Percentiles rank a stretch among this genome's conserved stretches.
Evolutionary conservation across 2,329 filamentous ascomycete genomes (phyloP).

Genomic region (Microcera coccophila): DNA sequence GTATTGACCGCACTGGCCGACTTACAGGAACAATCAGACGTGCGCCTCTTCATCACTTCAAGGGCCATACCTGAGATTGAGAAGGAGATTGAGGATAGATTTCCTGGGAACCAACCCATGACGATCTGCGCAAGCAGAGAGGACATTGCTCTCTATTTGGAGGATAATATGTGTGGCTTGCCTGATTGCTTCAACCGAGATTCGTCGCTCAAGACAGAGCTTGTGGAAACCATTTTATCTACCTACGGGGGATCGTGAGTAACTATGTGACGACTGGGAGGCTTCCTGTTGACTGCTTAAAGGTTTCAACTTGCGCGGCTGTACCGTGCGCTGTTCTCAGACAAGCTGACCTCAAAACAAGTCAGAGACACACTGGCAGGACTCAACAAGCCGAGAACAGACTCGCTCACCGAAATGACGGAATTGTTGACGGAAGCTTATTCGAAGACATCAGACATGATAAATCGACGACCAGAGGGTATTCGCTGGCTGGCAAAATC

Average conservation of each 20-base stretch:
- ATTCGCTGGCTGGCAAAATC: slow-evolving; percentile 39
- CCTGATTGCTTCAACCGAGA: slow-evolving; percentile 1
- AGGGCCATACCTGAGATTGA: slow-evolving; percentile 2
- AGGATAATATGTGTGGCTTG: slow-evolving; percentile 1
- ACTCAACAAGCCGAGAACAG: slow-evolving; percentile 42
- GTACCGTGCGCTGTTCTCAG: slow-evolving; percentile 7
- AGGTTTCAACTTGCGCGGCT: slow-evolving; percentile 17
- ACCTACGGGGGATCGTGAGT: no score
- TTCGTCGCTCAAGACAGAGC: slow-evolving; percentile 2
- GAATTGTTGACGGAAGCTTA: no score
- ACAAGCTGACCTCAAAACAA: neutral
- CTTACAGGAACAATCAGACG: no score
- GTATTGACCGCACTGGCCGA: no score
- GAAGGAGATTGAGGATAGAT: slow-evolving; percentile 1
- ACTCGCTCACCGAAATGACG: slow-evolving; percentile 15
- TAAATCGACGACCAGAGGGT: no score
- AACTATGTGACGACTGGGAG: no score
- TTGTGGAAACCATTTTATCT: no score
- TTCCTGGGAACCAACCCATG: neutral
- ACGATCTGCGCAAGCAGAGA: slow-evolving; percentile 11
- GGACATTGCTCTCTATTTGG: slow-evolving; percentile 9
- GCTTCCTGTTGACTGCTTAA: no score
- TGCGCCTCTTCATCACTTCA: slow-evolving; percentile 2
- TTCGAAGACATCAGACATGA: no score
- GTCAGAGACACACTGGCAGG: slow-evolving; percentile 29